These are phyloP conservation scores for Hypoxylon sp. DNA, from an alignment of 2,329 filamentous ascomycete species.

Conservation along the genomic window DNA sequence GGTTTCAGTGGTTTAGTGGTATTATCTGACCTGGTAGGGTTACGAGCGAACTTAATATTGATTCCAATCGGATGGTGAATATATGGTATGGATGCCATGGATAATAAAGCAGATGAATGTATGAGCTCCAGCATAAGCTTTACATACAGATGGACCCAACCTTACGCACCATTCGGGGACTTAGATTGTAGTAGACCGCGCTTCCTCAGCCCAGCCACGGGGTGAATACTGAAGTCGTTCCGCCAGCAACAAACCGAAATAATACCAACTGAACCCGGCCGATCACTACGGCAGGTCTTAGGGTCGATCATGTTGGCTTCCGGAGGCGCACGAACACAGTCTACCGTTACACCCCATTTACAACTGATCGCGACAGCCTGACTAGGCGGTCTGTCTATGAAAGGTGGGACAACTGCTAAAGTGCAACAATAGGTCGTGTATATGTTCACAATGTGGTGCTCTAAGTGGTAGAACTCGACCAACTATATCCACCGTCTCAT, in stretches of 20 bases:
- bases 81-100: too few species aligned
- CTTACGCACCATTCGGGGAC: not conserved
- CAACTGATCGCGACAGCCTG: not conserved
- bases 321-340: conserved; percentile 16
- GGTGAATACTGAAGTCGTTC: not conserved
- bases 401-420: conserved; percentile 4
- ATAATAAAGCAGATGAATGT: not conserved
- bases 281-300: conserved; percentile 23
- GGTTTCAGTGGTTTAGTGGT: not conserved
- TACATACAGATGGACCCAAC: not conserved
- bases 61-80: too few species aligned
- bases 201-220: not conserved
- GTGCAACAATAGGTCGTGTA: conserved; percentile 12
- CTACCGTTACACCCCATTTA: not conserved
- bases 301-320: conserved; percentile 23
- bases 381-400: conserved; percentile 1
- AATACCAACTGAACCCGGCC: not conserved
- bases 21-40: not conserved
- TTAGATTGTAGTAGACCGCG: not conserved
- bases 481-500: not conserved
- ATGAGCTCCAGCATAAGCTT: not conserved
- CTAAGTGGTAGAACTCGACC: conserved; percentile 2
- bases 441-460: conserved; percentile 2
- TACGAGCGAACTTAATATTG: not conserved
- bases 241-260: conserved; percentile 2